Evolutionary conservation across 1,284 basidiomycete species (phyloP).

Genomic region (Trametes versicolor): DNA sequence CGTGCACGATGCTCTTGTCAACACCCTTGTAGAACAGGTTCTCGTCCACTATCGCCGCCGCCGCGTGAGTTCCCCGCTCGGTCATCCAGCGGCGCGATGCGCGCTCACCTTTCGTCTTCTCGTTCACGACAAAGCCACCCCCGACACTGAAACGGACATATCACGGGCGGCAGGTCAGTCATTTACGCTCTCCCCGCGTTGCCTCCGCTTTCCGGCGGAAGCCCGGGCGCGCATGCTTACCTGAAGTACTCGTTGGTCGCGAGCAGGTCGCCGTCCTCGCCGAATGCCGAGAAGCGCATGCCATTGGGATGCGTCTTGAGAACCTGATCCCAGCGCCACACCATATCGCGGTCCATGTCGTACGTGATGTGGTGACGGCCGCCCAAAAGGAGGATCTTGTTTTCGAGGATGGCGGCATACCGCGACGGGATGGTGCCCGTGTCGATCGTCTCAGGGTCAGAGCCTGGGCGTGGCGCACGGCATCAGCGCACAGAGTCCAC

Average conservation of each 20-base stretch:
- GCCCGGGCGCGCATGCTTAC: slow-evolving; percentile 41
- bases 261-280: slow-evolving; percentile 82
- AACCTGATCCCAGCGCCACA: slow-evolving; percentile 90
- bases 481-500: slow-evolving; percentile 1
- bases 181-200: slow-evolving; percentile 15
- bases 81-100: not conserved
- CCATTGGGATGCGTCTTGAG: slow-evolving; percentile 89
- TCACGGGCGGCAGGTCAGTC: slow-evolving; percentile 5
- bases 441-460: slow-evolving; percentile 88
- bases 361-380: slow-evolving; percentile 82
- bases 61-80: slow-evolving; percentile 10
- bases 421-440: slow-evolving; percentile 81
- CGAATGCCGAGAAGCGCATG: slow-evolving; percentile 92
- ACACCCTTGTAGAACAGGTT: slow-evolving; percentile 98
- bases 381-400: slow-evolving; percentile 75
- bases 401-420: slow-evolving; percentile 75
- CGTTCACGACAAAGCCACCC: slow-evolving; percentile 92
- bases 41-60: slow-evolving; percentile 73
- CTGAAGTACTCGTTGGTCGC: slow-evolving; percentile 96
- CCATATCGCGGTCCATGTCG: slow-evolving; percentile 90
- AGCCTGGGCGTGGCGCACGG: slow-evolving; percentile 52
- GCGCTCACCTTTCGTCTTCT: slow-evolving; percentile 79
- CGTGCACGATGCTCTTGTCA: slow-evolving; percentile 83
- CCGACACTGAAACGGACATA: slow-evolving; percentile 66
- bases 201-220: not conserved